phyloP scores from a whole-genome alignment of 2,329 filamentous ascomycete genomes.

The Didymella pinodella region DNA sequence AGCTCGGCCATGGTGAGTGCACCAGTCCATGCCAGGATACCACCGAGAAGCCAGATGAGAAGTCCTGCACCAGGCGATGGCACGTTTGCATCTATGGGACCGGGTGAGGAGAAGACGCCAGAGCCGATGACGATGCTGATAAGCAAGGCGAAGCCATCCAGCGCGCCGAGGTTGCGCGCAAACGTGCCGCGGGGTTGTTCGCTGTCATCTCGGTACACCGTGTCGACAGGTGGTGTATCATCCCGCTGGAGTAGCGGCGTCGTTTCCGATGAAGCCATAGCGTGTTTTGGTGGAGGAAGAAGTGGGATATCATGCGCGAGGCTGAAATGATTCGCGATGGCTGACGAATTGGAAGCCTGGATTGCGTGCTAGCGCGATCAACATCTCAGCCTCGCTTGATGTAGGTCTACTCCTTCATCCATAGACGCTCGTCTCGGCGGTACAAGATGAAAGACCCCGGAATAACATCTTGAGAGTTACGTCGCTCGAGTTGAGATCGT shows the following conservation, averaged over 20 bases:
- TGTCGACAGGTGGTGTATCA: slow-evolving; percentile 13
- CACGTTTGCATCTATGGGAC: slow-evolving; percentile 69
- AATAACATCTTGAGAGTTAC: too few species aligned
- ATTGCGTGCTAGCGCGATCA: slow-evolving; percentile 22
- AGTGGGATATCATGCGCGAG: neutral
- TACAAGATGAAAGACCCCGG: too few species aligned
- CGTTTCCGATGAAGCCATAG: slow-evolving; percentile 36
- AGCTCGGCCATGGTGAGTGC: slow-evolving; percentile 69
- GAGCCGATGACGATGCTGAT: slow-evolving; percentile 72
- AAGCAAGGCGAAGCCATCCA: slow-evolving; percentile 63
- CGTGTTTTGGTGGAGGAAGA: slow-evolving; percentile 7
- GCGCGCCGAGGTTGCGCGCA: slow-evolving; percentile 41
- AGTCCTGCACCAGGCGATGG: slow-evolving; percentile 67
- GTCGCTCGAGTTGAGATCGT: too few species aligned
- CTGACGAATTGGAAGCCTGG: slow-evolving; percentile 15
- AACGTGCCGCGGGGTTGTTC: slow-evolving; percentile 39
- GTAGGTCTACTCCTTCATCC: neutral
- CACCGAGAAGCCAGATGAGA: slow-evolving; percentile 68
- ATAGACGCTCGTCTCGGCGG: too few species aligned
- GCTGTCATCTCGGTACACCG: slow-evolving; percentile 24
- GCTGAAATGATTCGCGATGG: slow-evolving; percentile 11
- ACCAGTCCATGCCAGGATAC: slow-evolving; percentile 70
- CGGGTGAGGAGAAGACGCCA: slow-evolving; percentile 71
- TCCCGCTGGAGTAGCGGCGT: slow-evolving; percentile 33
- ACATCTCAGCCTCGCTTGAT: neutral